Evolutionary conservation across 2,329 filamentous ascomycete species (phyloP), one percentile per base, ranked within the genome.

Genomic region (Alternaria rosae): DNA sequence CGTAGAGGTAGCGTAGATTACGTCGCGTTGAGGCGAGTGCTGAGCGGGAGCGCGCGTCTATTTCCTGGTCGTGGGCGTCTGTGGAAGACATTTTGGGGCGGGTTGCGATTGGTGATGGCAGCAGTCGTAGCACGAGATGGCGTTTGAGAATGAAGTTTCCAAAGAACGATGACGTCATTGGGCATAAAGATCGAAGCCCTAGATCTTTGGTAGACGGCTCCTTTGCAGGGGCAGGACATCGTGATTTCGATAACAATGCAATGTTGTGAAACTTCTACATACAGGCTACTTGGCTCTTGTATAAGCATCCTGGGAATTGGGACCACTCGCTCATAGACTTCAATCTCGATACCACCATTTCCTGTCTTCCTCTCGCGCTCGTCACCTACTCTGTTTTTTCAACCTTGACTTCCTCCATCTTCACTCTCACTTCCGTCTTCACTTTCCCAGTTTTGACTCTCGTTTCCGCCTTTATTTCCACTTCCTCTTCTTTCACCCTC

Each of bases 1-100:
- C 67, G 67, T 79, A 70, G 25, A 81, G 74, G 68, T 79, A 81
- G 65, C 75, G 70, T 11, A 80, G 63, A 52, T 78, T 79, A 26
- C 65, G 68, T 42, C 70, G 70, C 32, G 78, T 71, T 20, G 68
- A 67, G 35, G 64, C 64, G 44, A 76, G 72, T n/a, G 73, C 73
- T 50, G 66, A 64, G 57, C 63, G 62, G 12, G 73, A 72, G 47
- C 64, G 69, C 10, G 66, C 64, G 25, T 73, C 70, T 62, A 72
- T 71, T 28, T 60, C 54, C 43, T 42, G 50, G 21, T 66, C 63
- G 43, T 54, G 38, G 10, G n/a, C 23, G 28, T 58, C 35, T 21
- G 45, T 9, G 25, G 59, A 61, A 3, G 59, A 41, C 59, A 62
- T 62, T 21, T 42, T 53, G 15, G 21, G 35, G 21, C 23, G 10